Percentiles rank a stretch among this genome's conserved stretches.
Conservation (phyloP, 352 stramenopile species). For the Aphanomyces cochlioides region DNA sequence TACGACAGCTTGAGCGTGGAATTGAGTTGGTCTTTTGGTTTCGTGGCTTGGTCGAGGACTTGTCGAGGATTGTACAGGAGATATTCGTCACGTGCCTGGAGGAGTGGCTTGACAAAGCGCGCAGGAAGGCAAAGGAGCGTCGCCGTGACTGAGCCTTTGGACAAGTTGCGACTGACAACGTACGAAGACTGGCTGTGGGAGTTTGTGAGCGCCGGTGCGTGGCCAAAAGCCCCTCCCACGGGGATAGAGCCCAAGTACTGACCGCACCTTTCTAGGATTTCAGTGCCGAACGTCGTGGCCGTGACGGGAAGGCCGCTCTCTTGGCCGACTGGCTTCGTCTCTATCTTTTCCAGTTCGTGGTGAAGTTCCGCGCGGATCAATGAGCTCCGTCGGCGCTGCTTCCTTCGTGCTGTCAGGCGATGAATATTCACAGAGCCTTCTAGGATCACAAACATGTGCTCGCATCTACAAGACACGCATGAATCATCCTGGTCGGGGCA, state of each 20-base stretch:
- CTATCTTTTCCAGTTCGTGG: neutral
- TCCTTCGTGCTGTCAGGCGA: neutral
- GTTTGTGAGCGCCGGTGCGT: constrained; percentile 14
- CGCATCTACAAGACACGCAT: constrained; percentile 13
- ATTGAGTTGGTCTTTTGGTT: neutral
- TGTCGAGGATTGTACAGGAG: constrained; percentile 16
- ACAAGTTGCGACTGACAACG: constrained; percentile 15
- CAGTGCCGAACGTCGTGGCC: neutral
- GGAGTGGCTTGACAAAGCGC: neutral
- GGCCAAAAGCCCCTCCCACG: constrained; percentile 16
- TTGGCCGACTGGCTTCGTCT: neutral
- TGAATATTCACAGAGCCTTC: constrained; percentile 18
- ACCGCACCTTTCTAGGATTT: constrained; percentile 18
- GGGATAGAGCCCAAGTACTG: constrained; percentile 7
- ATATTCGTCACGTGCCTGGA: constrained; percentile 3
- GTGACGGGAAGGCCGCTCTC: neutral
- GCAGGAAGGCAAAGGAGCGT: constrained; percentile 1
- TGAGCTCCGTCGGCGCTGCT: constrained; percentile 6
- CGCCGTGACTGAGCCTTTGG: constrained; percentile 8
- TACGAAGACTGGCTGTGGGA: constrained; percentile 28
- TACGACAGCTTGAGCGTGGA: constrained; percentile 15
- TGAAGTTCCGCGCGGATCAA: constrained; percentile 12
- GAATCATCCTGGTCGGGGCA: neutral
- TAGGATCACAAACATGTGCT: constrained; percentile 16
- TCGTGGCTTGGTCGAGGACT: constrained; percentile 19